Conservation (phyloP, 768 basidiomycete species). For the Obba rivulosa region DNA sequence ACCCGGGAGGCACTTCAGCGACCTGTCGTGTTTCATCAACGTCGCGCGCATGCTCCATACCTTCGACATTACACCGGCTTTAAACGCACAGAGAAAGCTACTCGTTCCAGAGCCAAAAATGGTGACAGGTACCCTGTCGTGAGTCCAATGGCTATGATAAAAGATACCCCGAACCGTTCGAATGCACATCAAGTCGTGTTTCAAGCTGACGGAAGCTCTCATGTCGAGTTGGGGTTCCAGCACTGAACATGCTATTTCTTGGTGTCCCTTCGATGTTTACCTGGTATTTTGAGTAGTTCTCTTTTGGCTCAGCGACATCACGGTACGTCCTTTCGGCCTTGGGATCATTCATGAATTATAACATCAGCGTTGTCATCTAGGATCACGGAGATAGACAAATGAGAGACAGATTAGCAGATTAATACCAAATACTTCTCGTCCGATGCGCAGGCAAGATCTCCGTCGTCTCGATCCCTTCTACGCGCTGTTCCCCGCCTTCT, state of each 20-base stretch:
- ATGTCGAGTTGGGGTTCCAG: no score
- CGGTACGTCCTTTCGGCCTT: no score
- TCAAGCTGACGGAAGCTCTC: background rate
- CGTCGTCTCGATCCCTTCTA: conserved; percentile 50
- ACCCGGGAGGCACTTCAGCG: conserved; percentile 42
- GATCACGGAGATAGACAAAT: no score
- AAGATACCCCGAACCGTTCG: conserved; percentile 4
- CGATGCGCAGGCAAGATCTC: conserved; percentile 68
- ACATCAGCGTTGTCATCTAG: no score
- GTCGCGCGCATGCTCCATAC: conserved; percentile 3
- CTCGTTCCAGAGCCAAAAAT: background rate
- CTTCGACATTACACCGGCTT: conserved; percentile 7
- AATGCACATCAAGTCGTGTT: conserved; percentile 9
- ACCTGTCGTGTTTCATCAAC: conserved; percentile 41
- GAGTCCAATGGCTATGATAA: background rate
- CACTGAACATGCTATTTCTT: no score
- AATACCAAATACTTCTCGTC: conserved; percentile 87
- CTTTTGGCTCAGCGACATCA: no score
- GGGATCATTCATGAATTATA: no score
- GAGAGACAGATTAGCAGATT: conserved; percentile 12
- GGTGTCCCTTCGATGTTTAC: no score
- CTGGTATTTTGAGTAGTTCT: no score
- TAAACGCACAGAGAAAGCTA: conserved; percentile 1
- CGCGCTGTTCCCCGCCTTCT: conserved; percentile 53
- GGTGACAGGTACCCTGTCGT: background rate